Base-by-base conservation (phyloP, 352 stramenopile genomes). In the Globisporangium mamillatum region DNA sequence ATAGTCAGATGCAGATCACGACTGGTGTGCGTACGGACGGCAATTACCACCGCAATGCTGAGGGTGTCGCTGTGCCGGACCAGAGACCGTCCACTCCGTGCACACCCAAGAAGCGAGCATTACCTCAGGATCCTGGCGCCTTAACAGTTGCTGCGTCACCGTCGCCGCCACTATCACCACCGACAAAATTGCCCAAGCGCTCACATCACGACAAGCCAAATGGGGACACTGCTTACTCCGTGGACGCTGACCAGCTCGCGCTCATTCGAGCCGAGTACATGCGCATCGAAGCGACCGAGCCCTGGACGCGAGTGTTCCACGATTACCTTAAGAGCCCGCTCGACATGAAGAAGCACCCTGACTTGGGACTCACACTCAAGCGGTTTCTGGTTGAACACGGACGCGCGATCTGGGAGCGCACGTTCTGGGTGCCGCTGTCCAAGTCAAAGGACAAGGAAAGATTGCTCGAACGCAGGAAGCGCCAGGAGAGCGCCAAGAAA, bases 331-430 rank as follows among this genome's bases (percentile, higher is more conserved):
- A 38, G 3, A 44, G 69, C 63, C 76, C 74, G 25, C 72, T 80
- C 55, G 69, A 66, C n/a, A 27, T 50, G 22, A 29, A 55, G 1
- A 50, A 63, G 52, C 29, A 71, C n/a, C 46, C 63, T 29, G 29
- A 52, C 36, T 20, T 80, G 36, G 53, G 53, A 10, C 22, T 50
- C 16, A n/a, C 34, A 7, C 50, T 82, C 55, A 29, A 69, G 24
- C n/a, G 54, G 2, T 80, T 82, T 32, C 67, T 76, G 63, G 38
- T 50, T 1, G 34, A 29, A 0, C 62, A 81, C 36, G 70, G 64
- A 5, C 75, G 55, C 44, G 76, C 76, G 22, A 59, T 78, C 12
- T 82, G 76, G 76, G 73, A 80, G 55, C 73, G 73, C 20, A 55
- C 57, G 12, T 80, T 82, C 52, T 82, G 75, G 75, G 2, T 67